These are phyloP conservation scores for Daedaleopsis sinensis DNA, from an alignment of 768 basidiomycete genomes.

Conservation along the genomic window DNA sequence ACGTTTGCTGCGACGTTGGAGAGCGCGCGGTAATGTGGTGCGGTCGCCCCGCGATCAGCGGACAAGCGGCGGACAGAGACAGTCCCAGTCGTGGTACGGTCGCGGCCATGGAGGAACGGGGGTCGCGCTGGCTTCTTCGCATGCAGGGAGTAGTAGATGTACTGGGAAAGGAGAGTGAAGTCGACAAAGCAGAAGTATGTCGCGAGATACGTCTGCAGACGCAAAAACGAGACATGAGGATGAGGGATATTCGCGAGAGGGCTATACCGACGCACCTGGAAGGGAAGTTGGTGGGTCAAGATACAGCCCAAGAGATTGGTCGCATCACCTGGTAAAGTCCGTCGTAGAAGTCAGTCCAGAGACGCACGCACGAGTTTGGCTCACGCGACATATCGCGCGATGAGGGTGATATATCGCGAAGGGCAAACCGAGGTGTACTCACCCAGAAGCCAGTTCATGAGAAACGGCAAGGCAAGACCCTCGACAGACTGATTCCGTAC, in stretches of 20 bases:
- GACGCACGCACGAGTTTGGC: background rate
- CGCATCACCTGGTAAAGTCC: conserved; percentile 68
- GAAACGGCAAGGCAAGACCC: conserved; percentile 90
- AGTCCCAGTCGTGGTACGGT: conserved; percentile 10
- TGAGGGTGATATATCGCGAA: conserved; percentile 11
- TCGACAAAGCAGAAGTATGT: conserved; percentile 90
- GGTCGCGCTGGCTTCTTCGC: conserved; percentile 18
- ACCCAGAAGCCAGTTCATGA: conserved; percentile 94
- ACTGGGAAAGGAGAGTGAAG: conserved; percentile 74
- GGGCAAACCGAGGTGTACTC: conserved; percentile 28
- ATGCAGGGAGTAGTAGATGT: conserved; percentile 66
- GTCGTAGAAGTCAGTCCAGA: background rate
- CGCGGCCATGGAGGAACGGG: conserved; percentile 18
- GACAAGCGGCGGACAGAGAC: conserved; percentile 46
- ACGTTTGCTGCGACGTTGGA: conserved; percentile 73
- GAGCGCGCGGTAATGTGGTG: conserved; percentile 68
- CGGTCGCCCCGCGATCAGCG: conserved; percentile 50
- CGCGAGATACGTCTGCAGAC: conserved; percentile 80
- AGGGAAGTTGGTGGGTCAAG: conserved; percentile 90
- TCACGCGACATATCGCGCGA: conserved; percentile 24
- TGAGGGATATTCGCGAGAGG: conserved; percentile 7
- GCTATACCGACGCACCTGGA: conserved; percentile 65
- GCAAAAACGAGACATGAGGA: conserved; percentile 3
- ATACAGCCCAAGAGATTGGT: conserved; percentile 93
- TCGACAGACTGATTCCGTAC: conserved; percentile 75